A percentile compares a stretch with the other conserved stretches of the same genome.
Conservation (phyloP, 306 rosid species). For the Cicer arietinum region DNA sequence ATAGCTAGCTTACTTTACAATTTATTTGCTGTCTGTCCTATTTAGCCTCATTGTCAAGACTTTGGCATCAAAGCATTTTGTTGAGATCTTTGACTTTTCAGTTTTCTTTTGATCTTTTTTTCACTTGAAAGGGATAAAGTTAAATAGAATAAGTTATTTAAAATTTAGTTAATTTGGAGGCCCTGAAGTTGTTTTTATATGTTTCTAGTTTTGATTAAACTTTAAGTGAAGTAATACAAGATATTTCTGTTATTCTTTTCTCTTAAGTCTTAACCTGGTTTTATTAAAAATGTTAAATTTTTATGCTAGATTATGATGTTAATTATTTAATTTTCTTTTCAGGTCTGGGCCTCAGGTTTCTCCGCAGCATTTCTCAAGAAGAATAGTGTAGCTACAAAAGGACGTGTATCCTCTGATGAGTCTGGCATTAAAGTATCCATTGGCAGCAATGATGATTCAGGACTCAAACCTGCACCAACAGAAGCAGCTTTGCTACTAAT, state of each 20-base stretch:
- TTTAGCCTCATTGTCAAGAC: background rate
- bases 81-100: slow-evolving; percentile 7
- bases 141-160: background rate
- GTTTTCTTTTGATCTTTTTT: background rate
- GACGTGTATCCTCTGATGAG: slow-evolving; percentile 50
- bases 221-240: background rate
- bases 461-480: slow-evolving; percentile 74
- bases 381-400: slow-evolving; percentile 82
- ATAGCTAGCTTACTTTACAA: slow-evolving; percentile 8
- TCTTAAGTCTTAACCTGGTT: background rate
- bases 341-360: slow-evolving; percentile 99
- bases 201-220: slow-evolving; percentile 20
- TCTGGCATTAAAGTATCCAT: slow-evolving; percentile 54
- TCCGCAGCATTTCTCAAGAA: slow-evolving; percentile 95
- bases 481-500: slow-evolving; percentile 79
- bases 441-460: slow-evolving; percentile 48
- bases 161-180: slow-evolving; percentile 21
- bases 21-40: background rate
- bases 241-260: slow-evolving; percentile 30
- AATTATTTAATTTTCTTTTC: slow-evolving; percentile 37
- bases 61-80: slow-evolving; percentile 33
- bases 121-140: slow-evolving; percentile 2
- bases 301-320: slow-evolving; percentile 18
- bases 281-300: slow-evolving; percentile 8
- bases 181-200: slow-evolving; percentile 13